Evolutionary conservation across 805 yeast species (phyloP).

Genomic region (Yarrowia sp.): DNA sequence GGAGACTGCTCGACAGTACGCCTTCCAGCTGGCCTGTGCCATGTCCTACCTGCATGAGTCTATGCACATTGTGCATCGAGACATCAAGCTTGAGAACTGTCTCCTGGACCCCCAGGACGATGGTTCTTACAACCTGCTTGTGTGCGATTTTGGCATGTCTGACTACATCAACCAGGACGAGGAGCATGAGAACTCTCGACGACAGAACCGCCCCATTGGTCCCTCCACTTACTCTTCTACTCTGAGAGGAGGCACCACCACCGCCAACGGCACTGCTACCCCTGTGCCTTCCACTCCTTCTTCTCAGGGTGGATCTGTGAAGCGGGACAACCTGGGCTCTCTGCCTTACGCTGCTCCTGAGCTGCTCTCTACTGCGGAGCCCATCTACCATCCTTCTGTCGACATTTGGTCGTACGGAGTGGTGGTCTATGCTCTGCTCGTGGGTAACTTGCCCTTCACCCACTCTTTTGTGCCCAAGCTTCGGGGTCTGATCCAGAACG

Average conservation of each 20-base stretch:
- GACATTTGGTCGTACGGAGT: slow-evolving; percentile 95
- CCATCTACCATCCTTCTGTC: slow-evolving; percentile 58
- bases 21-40: slow-evolving; percentile 57
- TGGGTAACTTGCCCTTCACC: slow-evolving; percentile 76
- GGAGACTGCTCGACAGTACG: slow-evolving; percentile 41
- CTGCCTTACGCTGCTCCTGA: slow-evolving; percentile 94
- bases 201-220: slow-evolving; percentile 10
- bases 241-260: slow-evolving; percentile 1
- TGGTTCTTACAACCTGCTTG: slow-evolving; percentile 45
- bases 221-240: slow-evolving; percentile 18
- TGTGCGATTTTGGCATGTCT: slow-evolving; percentile 92
- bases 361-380: slow-evolving; percentile 55
- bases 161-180: slow-evolving; percentile 34
- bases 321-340: slow-evolving; percentile 62
- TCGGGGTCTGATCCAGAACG: slow-evolving; percentile 67
- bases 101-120: slow-evolving; percentile 48
- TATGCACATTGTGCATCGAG: slow-evolving; percentile 72
- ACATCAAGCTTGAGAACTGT: slow-evolving; percentile 78
- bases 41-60: slow-evolving; percentile 61
- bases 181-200: slow-evolving; percentile 18
- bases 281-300: slow-evolving; percentile 20
- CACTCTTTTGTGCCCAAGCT: slow-evolving; percentile 82
- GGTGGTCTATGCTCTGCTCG: slow-evolving; percentile 64
- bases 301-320: slow-evolving; percentile 20
- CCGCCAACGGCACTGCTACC: slow-evolving; percentile 12